Percentiles rank a stretch among this genome's conserved stretches.
phyloP scores from a whole-genome alignment of 495 filamentous ascomycete genomes.

The Hypoxylon fuscum region DNA sequence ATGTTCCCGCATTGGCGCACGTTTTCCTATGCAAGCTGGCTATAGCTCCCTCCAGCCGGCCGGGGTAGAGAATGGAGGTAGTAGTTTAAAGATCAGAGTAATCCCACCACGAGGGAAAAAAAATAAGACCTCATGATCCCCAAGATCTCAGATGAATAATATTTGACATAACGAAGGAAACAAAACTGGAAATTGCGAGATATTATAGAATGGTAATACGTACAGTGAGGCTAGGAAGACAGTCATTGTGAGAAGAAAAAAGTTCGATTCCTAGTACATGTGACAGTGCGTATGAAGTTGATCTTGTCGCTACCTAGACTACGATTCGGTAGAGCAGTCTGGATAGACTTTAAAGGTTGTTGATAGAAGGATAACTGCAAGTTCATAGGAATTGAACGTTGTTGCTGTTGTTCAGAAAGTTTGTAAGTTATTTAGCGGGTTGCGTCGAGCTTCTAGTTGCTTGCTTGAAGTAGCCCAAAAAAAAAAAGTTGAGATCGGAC shows the following conservation, averaged over 20 bases:
- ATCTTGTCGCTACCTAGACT: constrained; percentile 17
- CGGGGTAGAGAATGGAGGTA: constrained; percentile 5
- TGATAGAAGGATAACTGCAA: constrained; percentile 28
- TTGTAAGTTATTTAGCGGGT: neutral
- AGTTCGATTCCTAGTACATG: neutral
- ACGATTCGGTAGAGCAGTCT: constrained; percentile 21
- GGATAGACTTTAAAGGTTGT: constrained; percentile 1
- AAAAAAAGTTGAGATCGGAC: constrained; percentile 39
- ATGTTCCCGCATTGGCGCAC: constrained; percentile 3
- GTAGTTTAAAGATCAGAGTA: neutral
- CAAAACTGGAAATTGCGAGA: constrained; percentile 8
- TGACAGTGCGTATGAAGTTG: neutral
- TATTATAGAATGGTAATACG: constrained; percentile 45
- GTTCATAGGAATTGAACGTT: constrained; percentile 28
- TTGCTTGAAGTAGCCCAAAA: constrained; percentile 9
- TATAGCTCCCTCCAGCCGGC: constrained; percentile 8
- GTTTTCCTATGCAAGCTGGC: constrained; percentile 11
- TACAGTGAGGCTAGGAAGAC: constrained; percentile 87
- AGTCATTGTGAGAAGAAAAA: constrained; percentile 72
- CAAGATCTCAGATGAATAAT: no score
- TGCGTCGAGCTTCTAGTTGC: neutral
- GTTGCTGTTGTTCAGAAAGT: neutral
- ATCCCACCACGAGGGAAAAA: no score
- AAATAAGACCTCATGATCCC: no score
- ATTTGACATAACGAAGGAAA: neutral